Evolutionary conservation across 495 filamentous ascomycete species (phyloP), one percentile per base, ranked within the genome.

Genomic region (Penicillium nucicola): DNA sequence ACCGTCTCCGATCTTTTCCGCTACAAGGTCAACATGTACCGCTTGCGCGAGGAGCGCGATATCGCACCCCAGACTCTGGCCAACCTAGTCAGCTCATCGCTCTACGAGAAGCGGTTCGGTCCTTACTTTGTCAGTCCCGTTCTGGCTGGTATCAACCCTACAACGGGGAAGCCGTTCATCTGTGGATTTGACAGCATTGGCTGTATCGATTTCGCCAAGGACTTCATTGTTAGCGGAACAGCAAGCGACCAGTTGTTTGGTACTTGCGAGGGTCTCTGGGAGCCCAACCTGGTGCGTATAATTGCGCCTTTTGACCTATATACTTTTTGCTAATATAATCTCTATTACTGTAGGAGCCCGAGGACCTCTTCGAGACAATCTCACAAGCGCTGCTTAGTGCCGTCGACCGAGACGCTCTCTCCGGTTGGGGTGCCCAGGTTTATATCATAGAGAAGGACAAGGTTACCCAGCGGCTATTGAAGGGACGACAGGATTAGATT

Each of bases 1-100:
- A 97, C 95, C 52, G 93, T 98, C 55, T 87, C 86, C 52, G 93
- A 98, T 74, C 89, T 97, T 56, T 93, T 98, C 81, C 90, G 93
- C 62, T 97, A 93, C 81, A 98, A 98, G 78, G 90, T 96, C 61
- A 98, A 98, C 80, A 92, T 98, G 89, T 98, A 98, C 83, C 90
- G 93, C 33, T 84, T 98, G 59, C 89, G 93, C 61, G 93, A 98
- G 76, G 93, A 97, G 77, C 91, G 93, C 57, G 79, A 88, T 72
- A 97, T 97, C 76, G 85, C 88, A 34, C 93, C 93, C 15, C 79
- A 88, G 72, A 98, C 93, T 39, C 85, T 97, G 74, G 92, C 93
- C 65, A 96, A 97, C 77, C 84, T 98, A 44, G 92, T 98, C 61
- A 89, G 84, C 65, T 87, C 82, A 52, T 84, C 79, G 50, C 77